Percentiles rank a stretch among this genome's conserved stretches.
Evolutionary conservation across 73 alveolate species (phyloP).

Genomic region (Paramecium sonneborni): DNA sequence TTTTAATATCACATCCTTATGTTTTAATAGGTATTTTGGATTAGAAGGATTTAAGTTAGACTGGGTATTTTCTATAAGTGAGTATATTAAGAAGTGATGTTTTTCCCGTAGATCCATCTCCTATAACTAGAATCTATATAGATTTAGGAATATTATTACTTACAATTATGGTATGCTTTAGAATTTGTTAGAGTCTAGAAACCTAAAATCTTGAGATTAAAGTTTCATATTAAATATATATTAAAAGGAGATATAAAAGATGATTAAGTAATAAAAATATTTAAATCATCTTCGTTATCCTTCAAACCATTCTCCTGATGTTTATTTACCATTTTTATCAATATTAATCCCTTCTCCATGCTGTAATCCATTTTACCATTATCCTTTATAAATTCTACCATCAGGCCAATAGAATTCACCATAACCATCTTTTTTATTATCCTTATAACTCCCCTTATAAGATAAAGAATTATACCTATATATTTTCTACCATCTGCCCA

Average conservation of each 20-base stretch:
- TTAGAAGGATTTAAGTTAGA: neutral
- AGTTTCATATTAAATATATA: neutral
- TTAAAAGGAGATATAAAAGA: neutral
- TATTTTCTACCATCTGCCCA: constrained; percentile 56
- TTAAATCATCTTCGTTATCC: neutral
- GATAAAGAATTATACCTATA: constrained; percentile 36
- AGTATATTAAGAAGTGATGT: neutral
- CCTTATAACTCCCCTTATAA: constrained; percentile 65
- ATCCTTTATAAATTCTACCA: constrained; percentile 78
- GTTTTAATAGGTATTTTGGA: neutral
- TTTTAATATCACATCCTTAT: neutral
- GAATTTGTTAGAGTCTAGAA: neutral
- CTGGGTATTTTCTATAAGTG: neutral
- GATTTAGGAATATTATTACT: neutral
- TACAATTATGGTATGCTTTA: neutral
- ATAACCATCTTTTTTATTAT: constrained; percentile 72
- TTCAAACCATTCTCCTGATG: constrained; percentile 29
- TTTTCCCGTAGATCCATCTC: neutral
- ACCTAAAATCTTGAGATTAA: neutral
- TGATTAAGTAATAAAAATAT: neutral
- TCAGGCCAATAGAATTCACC: constrained; percentile 83
- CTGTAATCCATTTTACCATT: constrained; percentile 26
- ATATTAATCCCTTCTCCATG: constrained; percentile 56
- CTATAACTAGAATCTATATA: neutral
- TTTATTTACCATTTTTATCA: constrained; percentile 48